Conservation (phyloP, 148 eudicot species). For the Fagopyrum homotropicum region DNA sequence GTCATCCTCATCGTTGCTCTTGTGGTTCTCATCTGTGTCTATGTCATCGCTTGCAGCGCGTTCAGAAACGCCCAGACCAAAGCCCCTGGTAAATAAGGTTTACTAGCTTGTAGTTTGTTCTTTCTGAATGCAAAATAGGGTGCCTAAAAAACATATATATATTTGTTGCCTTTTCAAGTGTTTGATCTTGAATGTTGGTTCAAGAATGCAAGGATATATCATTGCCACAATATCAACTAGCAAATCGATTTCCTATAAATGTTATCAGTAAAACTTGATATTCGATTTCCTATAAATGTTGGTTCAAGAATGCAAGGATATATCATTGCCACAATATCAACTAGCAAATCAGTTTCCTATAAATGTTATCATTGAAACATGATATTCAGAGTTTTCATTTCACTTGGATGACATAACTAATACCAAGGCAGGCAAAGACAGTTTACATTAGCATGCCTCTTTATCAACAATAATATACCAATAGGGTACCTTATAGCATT, state of each 20-base stretch:
- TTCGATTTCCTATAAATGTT: not conserved
- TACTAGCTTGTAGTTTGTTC: not conserved
- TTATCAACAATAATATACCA: too few species aligned
- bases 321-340: too few species aligned
- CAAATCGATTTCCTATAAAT: not conserved
- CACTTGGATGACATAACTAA: not conserved
- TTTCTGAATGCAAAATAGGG: not conserved
- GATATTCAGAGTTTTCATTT: not conserved
- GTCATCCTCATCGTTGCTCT: constrained; percentile 58
- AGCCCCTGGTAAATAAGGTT: constrained; percentile 31
- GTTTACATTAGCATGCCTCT: too few species aligned
- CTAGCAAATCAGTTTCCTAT: not conserved
- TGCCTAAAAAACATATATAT: not conserved
- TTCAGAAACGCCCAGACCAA: constrained; percentile 76
- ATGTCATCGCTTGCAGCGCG: constrained; percentile 77
- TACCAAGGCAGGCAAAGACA: not conserved
- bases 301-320: not conserved
- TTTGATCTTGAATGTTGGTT: not conserved
- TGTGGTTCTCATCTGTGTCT: constrained; percentile 72
- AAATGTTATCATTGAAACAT: not conserved
- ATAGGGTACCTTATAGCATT: too few species aligned
- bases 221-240: not conserved
- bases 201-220: not conserved
- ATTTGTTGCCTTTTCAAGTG: not conserved
- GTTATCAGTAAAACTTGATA: not conserved